Evolutionary conservation across 345 rosid species (phyloP).

Genomic region (Boechera retrofracta): DNA sequence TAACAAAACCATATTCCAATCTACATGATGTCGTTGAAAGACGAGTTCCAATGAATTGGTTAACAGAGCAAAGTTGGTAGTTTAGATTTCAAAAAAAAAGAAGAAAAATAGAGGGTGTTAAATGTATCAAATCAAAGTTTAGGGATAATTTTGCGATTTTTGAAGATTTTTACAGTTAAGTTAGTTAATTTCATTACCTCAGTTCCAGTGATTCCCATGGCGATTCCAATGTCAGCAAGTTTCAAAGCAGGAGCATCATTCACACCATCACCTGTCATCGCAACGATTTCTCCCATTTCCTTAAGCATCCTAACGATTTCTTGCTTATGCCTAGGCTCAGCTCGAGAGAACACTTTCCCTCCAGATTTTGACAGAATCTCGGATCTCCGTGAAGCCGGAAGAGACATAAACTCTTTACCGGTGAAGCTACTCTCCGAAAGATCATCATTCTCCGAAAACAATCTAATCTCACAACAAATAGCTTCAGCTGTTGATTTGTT

Average conservation of each 20-base stretch:
- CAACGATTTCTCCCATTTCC: slow-evolving; percentile 91
- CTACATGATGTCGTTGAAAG: no score
- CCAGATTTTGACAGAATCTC: slow-evolving; percentile 71
- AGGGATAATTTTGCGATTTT: no score
- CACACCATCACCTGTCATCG: slow-evolving; percentile 99
- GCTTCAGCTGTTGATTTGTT: slow-evolving; percentile 97
- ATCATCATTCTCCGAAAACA: slow-evolving; percentile 65
- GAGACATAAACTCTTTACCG: slow-evolving; percentile 76
- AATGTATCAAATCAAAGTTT: no score
- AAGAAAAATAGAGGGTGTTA: no score
- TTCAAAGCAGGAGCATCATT: slow-evolving; percentile 98
- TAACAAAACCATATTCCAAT: no score
- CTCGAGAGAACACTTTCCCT: slow-evolving; percentile 86
- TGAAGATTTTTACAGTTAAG: slow-evolving; percentile 1
- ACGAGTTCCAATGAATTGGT: no score
- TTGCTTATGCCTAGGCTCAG: slow-evolving; percentile 94
- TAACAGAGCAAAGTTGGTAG: no score
- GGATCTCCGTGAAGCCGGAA: slow-evolving; percentile 53
- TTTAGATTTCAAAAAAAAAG: no score
- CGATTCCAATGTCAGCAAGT: slow-evolving; percentile 91
- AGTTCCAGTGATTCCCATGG: slow-evolving; percentile 98
- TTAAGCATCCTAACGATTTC: slow-evolving; percentile 86
- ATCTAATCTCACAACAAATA: slow-evolving; percentile 70
- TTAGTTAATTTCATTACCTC: slow-evolving; percentile 58
- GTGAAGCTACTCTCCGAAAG: slow-evolving; percentile 71